Percentiles rank a stretch among this genome's conserved stretches.
Conservation (phyloP, 805 yeast species). For the Suhomyces vadensis region DNA sequence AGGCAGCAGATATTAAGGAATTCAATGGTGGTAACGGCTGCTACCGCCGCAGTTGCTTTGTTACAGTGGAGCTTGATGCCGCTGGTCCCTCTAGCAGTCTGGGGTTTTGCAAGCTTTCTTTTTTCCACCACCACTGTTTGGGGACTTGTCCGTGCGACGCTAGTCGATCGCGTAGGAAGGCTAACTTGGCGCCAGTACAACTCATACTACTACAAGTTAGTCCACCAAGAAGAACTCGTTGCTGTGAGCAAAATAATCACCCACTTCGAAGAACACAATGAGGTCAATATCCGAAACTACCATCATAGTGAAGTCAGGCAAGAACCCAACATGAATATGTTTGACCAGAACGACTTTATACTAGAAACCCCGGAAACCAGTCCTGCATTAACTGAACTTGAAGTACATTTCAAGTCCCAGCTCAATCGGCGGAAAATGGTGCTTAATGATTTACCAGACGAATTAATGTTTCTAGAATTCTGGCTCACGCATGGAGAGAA, state of each 20-base stretch:
- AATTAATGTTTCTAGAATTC: constrained; percentile 35
- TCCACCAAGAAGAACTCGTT: constrained; percentile 33
- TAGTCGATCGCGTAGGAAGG: constrained; percentile 24
- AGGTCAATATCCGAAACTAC: constrained; percentile 40
- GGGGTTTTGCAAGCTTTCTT: constrained; percentile 11
- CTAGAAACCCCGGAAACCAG: constrained; percentile 23
- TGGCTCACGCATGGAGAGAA: constrained; percentile 39
- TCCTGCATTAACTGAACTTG: constrained; percentile 13
- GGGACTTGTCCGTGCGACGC: constrained; percentile 11
- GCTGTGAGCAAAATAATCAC: constrained; percentile 35
- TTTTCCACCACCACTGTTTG: constrained; percentile 4
- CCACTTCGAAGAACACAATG: constrained; percentile 45
- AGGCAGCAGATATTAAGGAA: background rate
- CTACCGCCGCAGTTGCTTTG: constrained; percentile 17
- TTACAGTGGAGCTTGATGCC: constrained; percentile 16
- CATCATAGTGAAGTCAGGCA: constrained; percentile 34
- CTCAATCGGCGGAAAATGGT: constrained; percentile 33
- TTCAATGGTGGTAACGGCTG: background rate
- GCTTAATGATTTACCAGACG: constrained; percentile 38
- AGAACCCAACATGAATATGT: constrained; percentile 17
- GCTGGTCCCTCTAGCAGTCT: constrained; percentile 12
- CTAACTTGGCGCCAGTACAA: constrained; percentile 41
- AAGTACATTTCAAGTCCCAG: constrained; percentile 21
- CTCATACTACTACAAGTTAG: constrained; percentile 23
- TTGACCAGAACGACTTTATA: constrained; percentile 22